These are phyloP conservation scores for Cutaneotrichosporon cyanovorans DNA, from an alignment of 1,284 basidiomycete genomes.

Conservation along the genomic window DNA sequence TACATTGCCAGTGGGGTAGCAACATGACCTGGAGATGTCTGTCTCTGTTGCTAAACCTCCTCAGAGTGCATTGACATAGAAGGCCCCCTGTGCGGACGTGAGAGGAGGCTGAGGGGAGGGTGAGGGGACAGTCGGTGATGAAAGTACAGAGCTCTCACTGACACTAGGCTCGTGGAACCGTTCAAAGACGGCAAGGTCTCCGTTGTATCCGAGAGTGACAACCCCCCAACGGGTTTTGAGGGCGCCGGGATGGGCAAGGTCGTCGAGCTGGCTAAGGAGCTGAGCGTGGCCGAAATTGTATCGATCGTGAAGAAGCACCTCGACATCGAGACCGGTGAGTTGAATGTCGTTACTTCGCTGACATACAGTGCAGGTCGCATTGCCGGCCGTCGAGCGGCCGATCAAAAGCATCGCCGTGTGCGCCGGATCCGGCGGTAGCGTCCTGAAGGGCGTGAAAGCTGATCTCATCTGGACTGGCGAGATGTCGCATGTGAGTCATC, in stretches of 20 bases:
- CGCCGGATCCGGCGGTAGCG: constrained; percentile 62
- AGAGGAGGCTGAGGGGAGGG: too few species aligned
- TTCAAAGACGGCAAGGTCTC: constrained; percentile 25
- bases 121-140: too few species aligned
- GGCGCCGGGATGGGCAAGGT: constrained; percentile 61
- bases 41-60: too few species aligned
- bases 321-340: constrained; percentile 57
- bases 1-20: neutral
- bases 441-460: constrained; percentile 61
- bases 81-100: too few species aligned
- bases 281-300: constrained; percentile 53
- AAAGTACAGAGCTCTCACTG: neutral
- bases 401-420: constrained; percentile 62
- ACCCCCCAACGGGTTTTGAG: constrained; percentile 35
- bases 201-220: constrained; percentile 19
- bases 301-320: constrained; percentile 63
- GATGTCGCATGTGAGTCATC: constrained; percentile 65
- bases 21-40: too few species aligned
- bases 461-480: constrained; percentile 87
- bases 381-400: constrained; percentile 40
- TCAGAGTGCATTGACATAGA: too few species aligned
- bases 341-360: neutral
- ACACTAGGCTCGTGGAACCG: constrained; percentile 36
- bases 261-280: constrained; percentile 50
- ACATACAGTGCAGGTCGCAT: constrained; percentile 69